phyloP scores from a whole-genome alignment of 2,329 filamentous ascomycete species.

The Calonectria leucothoes region DNA sequence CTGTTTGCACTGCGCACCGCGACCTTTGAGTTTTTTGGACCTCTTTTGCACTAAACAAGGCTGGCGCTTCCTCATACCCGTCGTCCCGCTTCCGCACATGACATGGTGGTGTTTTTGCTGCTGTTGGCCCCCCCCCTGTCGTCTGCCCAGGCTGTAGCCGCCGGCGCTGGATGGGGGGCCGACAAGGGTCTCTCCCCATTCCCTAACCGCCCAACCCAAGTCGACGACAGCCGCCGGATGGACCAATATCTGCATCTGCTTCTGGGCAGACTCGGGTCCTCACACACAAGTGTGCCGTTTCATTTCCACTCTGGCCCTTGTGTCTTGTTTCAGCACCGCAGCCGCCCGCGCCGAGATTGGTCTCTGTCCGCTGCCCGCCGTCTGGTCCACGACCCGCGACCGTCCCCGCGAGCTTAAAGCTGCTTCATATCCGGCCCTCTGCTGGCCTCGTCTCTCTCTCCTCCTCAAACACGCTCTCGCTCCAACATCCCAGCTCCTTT shows the following conservation, averaged over 20 bases:
- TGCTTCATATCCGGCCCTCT: conserved; percentile 45
- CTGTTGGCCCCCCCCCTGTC: background rate
- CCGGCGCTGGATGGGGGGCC: conserved; percentile 22
- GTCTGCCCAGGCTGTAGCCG: conserved; percentile 35
- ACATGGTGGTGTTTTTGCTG: background rate
- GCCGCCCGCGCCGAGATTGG: conserved; percentile 45
- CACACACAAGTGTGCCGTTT: conserved; percentile 66
- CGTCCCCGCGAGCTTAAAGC: conserved; percentile 43
- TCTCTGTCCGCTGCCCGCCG: conserved; percentile 32
- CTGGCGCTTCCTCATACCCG: conserved; percentile 42
- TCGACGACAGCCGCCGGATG: conserved; percentile 59
- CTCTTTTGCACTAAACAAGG: background rate
- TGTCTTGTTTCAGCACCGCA: conserved; percentile 46
- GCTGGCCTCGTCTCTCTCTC: conserved; percentile 37
- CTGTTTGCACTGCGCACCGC: background rate
- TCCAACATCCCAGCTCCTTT: conserved; percentile 31
- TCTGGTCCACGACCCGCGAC: conserved; percentile 38
- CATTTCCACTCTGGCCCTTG: conserved; percentile 51
- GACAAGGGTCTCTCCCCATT: background rate
- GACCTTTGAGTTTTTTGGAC: background rate
- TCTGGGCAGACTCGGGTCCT: conserved; percentile 53
- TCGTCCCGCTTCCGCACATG: conserved; percentile 21
- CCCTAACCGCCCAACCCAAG: conserved; percentile 38
- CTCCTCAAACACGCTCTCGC: conserved; percentile 40
- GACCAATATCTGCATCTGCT: conserved; percentile 65